Evolutionary conservation across 2,329 filamentous ascomycete genomes (phyloP).

Genomic region (Monilinia vaccinii-corymbosi): DNA sequence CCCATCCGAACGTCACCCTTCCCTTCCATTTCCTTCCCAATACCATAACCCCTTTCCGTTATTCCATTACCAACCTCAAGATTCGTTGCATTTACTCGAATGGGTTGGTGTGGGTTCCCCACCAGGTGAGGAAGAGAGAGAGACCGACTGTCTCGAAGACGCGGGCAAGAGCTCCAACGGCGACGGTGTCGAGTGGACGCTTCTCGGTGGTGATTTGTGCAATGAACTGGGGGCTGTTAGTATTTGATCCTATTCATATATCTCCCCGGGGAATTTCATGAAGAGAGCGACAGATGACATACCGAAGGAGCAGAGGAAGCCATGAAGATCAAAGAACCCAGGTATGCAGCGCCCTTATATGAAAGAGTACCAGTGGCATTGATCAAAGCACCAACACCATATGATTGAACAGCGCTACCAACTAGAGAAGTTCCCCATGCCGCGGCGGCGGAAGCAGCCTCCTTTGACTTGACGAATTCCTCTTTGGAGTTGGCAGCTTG

Average conservation of each 20-base stretch:
- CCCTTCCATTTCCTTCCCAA: not conserved
- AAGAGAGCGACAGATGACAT: slow-evolving; percentile 34
- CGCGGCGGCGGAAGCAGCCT: slow-evolving; percentile 77
- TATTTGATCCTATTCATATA: not conserved
- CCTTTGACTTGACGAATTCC: slow-evolving; percentile 90
- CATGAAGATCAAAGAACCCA: slow-evolving; percentile 84
- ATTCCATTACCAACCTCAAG: not conserved
- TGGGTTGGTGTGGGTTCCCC: slow-evolving; percentile 90
- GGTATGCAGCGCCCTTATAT: slow-evolving; percentile 95
- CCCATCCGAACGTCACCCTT: not conserved
- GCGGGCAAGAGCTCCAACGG: slow-evolving; percentile 74
- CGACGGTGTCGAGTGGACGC: slow-evolving; percentile 82
- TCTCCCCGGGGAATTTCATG: not conserved
- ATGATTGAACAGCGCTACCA: slow-evolving; percentile 81
- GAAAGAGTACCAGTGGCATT: slow-evolving; percentile 91
- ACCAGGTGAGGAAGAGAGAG: slow-evolving; percentile 89
- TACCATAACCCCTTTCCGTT: slow-evolving; percentile 3
- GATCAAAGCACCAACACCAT: slow-evolving; percentile 81
- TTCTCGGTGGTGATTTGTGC: slow-evolving; percentile 84
- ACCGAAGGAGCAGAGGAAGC: slow-evolving; percentile 82
- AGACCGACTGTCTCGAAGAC: slow-evolving; percentile 89
- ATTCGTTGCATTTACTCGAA: slow-evolving; percentile 42
- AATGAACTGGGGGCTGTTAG: slow-evolving; percentile 54
- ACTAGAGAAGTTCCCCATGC: slow-evolving; percentile 86
- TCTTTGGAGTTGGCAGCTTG: slow-evolving; percentile 90